Percentiles rank a stretch among this genome's conserved stretches.
phyloP scores from a whole-genome alignment of 441 rosid genomes.

The Euphorbia celastroides region DNA sequence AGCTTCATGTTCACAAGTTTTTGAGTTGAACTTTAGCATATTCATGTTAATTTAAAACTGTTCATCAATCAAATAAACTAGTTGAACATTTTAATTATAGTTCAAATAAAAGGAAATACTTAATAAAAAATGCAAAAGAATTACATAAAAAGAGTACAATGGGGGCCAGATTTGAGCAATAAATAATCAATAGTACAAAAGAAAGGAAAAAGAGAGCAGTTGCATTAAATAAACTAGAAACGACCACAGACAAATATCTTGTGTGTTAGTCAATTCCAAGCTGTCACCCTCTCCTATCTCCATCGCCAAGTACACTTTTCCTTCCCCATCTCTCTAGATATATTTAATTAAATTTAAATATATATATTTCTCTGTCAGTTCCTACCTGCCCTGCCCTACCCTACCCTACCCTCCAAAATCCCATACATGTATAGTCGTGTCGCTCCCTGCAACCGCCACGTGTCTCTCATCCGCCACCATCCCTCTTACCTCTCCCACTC shows the following conservation, averaged over 20 bases:
- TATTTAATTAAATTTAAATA: too few relatives aligned
- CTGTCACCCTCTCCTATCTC: not conserved
- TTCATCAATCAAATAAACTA: too few relatives aligned
- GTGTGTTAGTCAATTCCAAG: conserved; percentile 4
- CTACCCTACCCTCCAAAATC: conserved; percentile 48
- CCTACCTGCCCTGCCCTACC: not conserved
- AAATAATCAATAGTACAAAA: not conserved
- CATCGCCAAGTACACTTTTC: not conserved
- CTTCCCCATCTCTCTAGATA: not conserved
- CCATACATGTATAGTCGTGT: conserved; percentile 63
- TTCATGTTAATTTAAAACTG: too few relatives aligned
- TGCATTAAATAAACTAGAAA: not conserved
- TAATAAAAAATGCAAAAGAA: too few relatives aligned
- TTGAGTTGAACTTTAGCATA: too few relatives aligned
- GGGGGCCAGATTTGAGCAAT: not conserved
- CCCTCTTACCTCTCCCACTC: conserved; percentile 51
- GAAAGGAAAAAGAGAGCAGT: not conserved
- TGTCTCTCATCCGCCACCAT: conserved; percentile 63
- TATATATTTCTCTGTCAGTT: not conserved
- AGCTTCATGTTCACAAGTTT: too few relatives aligned
- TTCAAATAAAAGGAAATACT: too few relatives aligned
- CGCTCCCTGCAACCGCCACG: conserved; percentile 59
- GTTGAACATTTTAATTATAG: too few relatives aligned
- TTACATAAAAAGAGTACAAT: too few relatives aligned
- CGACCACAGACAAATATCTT: not conserved